Conservation (phyloP, 768 basidiomycete species). For the Boletus rubescentipes region DNA sequence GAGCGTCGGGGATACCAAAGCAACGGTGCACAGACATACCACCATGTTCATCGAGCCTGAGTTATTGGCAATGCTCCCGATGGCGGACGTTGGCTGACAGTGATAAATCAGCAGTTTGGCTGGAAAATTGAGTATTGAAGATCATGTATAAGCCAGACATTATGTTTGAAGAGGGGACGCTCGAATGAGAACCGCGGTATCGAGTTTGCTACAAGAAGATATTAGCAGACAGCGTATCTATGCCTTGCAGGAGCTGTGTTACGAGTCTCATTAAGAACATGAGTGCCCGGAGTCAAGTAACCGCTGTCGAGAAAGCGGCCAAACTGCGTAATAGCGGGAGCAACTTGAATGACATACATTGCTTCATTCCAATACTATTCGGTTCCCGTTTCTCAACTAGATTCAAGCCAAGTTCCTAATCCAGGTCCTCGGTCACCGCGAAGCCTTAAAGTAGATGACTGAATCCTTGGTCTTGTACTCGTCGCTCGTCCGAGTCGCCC, state of each 20-base stretch:
- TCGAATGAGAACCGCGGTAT: neutral
- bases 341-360: too few relatives aligned
- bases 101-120: neutral
- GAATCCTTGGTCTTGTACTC: too few relatives aligned
- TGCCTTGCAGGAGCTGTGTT: neutral
- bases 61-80: neutral
- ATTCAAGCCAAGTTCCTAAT: too few relatives aligned
- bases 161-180: neutral
- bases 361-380: too few relatives aligned
- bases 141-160: slow-evolving; percentile 3
- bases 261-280: too few relatives aligned
- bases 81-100: neutral
- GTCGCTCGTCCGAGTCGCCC: too few relatives aligned
- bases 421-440: too few relatives aligned
- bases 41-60: neutral
- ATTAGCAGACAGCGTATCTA: neutral
- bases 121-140: neutral
- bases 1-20: neutral
- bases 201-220: neutral
- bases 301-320: too few relatives aligned
- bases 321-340: too few relatives aligned
- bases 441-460: too few relatives aligned
- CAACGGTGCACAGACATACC: neutral
- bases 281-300: too few relatives aligned
- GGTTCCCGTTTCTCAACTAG: too few relatives aligned